Base-by-base conservation (phyloP, 2,329 filamentous ascomycete species). In the Tolypocladium amazonense region DNA sequence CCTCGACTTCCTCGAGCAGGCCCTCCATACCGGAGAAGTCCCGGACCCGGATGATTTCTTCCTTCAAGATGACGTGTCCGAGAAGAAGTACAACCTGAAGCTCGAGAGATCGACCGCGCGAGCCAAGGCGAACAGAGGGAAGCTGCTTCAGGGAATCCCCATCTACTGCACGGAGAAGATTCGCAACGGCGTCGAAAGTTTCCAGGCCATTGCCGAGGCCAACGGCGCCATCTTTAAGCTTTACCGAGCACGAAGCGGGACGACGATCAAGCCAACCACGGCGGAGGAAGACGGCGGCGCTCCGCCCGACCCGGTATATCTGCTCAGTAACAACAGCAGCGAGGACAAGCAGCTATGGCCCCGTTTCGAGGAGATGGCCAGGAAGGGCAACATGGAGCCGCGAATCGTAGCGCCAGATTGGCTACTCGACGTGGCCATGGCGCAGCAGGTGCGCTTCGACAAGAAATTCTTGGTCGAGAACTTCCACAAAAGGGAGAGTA, bases 351-450 rank as follows among this genome's bases (percentile, higher is more conserved):
- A 82, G 63, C 75, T 96, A 59, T 97, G 92, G 90, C 77, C 81
- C 18, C 86, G 85, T 61, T 99, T 99, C 72, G 80, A 85, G 59
- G 84, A 89, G 57, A 87, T 96, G 83, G 92, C 90, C 2, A 77
- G 81, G 63, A 88, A 87, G 65, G 87, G 89, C 53, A 87, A 90
- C 69, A 92, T 93, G 82, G 82, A 87, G 65, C 88, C 92, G 3
- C 81, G 89, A 58, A 86, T 99, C 47, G 91, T 97, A 30, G 83
- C 83, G 55, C 84, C 89, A 3, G 92, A 99, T 70, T 99, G 94
- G 94, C 73, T 99, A 67, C 77, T 99, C 60, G 88, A 92, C 68
- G 87, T 92, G 61, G 90, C 91, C 5, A 93, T 99, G 89, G 86
- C 84, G 67, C 94, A 99, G 75, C 81, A 91, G 72, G 77, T 94